Evolutionary conservation across 1,284 basidiomycete genomes (phyloP).

Genomic region (Volvariella volvacea): DNA sequence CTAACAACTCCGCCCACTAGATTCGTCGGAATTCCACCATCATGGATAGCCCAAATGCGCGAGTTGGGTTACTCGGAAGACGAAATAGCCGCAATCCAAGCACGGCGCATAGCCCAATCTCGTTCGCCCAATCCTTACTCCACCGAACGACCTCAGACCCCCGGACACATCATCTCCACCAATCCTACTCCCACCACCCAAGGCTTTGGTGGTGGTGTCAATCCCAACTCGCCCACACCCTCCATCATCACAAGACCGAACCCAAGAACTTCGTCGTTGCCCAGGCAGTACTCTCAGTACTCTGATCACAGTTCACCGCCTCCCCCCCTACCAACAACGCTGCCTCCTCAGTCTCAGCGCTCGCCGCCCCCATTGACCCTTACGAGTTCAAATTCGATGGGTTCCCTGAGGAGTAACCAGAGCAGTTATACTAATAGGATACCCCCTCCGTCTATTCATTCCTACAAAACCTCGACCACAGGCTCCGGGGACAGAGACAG

Average conservation of each 20-base stretch:
- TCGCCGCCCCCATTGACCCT: slow-evolving; percentile 10
- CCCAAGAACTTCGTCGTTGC: slow-evolving; percentile 37
- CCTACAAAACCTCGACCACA: no score
- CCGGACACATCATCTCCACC: slow-evolving; percentile 8
- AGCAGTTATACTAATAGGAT: slow-evolving; percentile 9
- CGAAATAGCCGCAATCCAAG: slow-evolving; percentile 59
- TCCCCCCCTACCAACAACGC: slow-evolving; percentile 6
- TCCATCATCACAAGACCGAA: slow-evolving; percentile 28
- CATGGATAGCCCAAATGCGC: slow-evolving; percentile 57
- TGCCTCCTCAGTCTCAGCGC: slow-evolving; percentile 12
- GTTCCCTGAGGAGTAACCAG: slow-evolving; percentile 12
- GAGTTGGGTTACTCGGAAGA: slow-evolving; percentile 57
- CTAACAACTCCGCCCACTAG: slow-evolving; percentile 24
- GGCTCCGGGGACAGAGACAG: no score
- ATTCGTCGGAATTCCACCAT: slow-evolving; percentile 62
- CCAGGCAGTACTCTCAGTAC: slow-evolving; percentile 25
- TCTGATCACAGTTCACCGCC: slow-evolving; percentile 13
- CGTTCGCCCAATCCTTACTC: slow-evolving; percentile 22
- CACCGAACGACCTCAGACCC: slow-evolving; percentile 26
- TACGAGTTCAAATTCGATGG: slow-evolving; percentile 11
- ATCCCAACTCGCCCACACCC: no score
- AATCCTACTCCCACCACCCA: slow-evolving; percentile 15
- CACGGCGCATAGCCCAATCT: slow-evolving; percentile 39
- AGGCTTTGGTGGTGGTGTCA: no score
- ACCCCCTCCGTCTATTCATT: no score